Conservation (phyloP, 768 basidiomycete species). For the Auricularia auricula-judae region DNA sequence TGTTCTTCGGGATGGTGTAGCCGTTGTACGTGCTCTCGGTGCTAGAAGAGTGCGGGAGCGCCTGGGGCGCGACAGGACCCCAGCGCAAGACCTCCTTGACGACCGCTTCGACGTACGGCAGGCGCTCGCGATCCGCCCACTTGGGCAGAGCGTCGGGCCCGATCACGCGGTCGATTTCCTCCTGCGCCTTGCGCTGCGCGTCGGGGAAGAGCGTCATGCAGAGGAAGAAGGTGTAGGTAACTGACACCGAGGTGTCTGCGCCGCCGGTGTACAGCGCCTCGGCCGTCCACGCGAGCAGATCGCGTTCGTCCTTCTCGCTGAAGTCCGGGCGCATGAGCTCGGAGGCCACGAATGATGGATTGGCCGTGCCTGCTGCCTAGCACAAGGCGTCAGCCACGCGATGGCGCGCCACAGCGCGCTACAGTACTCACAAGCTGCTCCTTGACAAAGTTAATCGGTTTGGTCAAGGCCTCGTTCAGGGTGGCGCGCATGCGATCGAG, state of each 20-base stretch:
- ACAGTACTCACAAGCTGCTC: neutral
- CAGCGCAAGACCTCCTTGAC: conserved; percentile 14
- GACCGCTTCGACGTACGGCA: conserved; percentile 14
- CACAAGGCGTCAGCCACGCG: neutral
- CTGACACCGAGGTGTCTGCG: neutral
- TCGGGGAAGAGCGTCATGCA: conserved; percentile 19
- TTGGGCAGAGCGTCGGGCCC: conserved; percentile 6
- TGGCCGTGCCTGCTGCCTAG: neutral
- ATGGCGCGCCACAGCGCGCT: neutral
- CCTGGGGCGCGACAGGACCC: conserved; percentile 9
- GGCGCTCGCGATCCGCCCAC: neutral
- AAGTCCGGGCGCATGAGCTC: neutral
- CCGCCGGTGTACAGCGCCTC: neutral
- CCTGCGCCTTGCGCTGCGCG: conserved; percentile 15
- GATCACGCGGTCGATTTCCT: conserved; percentile 17
- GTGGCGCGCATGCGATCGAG: neutral
- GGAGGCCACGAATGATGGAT: neutral
- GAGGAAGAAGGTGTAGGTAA: conserved; percentile 13
- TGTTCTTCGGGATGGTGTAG: conserved; percentile 11
- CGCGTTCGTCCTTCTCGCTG: neutral
- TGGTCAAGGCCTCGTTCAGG: neutral
- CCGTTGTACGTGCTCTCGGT: neutral
- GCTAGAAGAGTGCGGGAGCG: neutral
- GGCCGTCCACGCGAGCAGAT: neutral
- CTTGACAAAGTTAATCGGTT: neutral